Conservation (phyloP, 2,329 filamentous ascomycete genomes). For the Cercospora janseana region DNA sequence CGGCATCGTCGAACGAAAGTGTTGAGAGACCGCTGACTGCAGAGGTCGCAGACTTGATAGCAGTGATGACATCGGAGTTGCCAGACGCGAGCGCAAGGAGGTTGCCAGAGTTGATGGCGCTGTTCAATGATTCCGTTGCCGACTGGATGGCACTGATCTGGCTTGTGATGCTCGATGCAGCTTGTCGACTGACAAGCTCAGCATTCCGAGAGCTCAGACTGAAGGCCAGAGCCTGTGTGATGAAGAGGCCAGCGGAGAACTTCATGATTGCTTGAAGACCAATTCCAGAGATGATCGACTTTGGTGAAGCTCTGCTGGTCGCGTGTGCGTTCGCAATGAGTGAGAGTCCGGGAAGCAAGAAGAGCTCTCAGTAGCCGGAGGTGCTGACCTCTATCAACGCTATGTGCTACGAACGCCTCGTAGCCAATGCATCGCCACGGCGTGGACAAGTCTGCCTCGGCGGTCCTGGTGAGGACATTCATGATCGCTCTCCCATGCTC, state of each 20-base stretch:
- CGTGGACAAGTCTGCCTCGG: conserved; percentile 6
- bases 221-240: conserved; percentile 16
- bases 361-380: conserved; percentile 10
- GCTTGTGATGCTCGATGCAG: conserved; percentile 13
- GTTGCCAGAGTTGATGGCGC: conserved; percentile 11
- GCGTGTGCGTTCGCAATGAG: conserved; percentile 10
- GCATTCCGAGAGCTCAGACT: conserved; percentile 14
- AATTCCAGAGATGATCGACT: neutral
- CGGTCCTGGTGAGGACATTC: conserved; percentile 3
- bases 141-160: conserved; percentile 15
- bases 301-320: conserved; percentile 2
- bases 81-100: conserved; percentile 10
- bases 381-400: conserved; percentile 8
- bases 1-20: conserved; percentile 15
- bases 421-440: conserved; percentile 4
- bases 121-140: conserved; percentile 13
- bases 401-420: conserved; percentile 11
- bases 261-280: conserved; percentile 14
- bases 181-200: conserved; percentile 15
- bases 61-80: conserved; percentile 14
- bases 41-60: conserved; percentile 17
- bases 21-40: conserved; percentile 16
- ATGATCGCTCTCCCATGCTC: conserved; percentile 4
- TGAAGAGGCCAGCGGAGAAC: conserved; percentile 15
- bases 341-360: conserved; percentile 2